Base-by-base conservation (phyloP, 2,329 filamentous ascomycete species). In the Hortaea sp. region DNA sequence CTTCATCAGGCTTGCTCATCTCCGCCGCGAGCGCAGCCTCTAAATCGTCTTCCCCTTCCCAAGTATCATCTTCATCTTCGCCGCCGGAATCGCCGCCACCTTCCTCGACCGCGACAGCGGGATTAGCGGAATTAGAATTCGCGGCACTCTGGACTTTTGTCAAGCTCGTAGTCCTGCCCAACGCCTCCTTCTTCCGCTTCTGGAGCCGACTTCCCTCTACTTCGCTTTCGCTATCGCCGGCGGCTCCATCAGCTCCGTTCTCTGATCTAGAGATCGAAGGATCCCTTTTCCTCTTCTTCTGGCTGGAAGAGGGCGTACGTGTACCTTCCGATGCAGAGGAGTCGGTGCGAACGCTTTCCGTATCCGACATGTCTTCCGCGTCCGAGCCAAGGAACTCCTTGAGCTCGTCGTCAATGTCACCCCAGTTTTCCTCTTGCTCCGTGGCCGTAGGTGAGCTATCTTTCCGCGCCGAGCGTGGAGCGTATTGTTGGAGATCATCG, bases 371-470 rank as follows among this genome's bases (percentile, higher is more conserved):
- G 29, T 69, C 71, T 1, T 75, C 75, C 2, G 68, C 73, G 28
- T 73, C 76, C 5, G 70, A 68, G 7, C 75, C 76, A 54, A 92
- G 68, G 54, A 92, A 89, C 40, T 87, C 85, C 10, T 77, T 78
- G 7, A 94, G 69, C 58, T 94, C 88, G 48, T 84, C 81, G 53
- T 88, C 81, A 1, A 68, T 60, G 9, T 68, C 69, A 7, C 69
- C 67, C 43, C 65, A 69, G 34, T 69, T 68, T 4, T 69, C 66
- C 7, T 64, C 61, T 6, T 49, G 42, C 40, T 63, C 57, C 4
- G 48, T 45, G 13, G 56, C 51, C 6, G 54, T 55, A 1, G 60
- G 59, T 45, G 57, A 58, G 39, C 54, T 58, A 42, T 64, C 60
- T 30, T 55, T 53, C 6, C 57, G 53, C 35, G 63, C 60, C 29